A percentile compares a stretch with the other conserved stretches of the same genome.
Evolutionary conservation across 208 protist species (phyloP).

Genomic region (Blastocrithidia nonstop): DNA sequence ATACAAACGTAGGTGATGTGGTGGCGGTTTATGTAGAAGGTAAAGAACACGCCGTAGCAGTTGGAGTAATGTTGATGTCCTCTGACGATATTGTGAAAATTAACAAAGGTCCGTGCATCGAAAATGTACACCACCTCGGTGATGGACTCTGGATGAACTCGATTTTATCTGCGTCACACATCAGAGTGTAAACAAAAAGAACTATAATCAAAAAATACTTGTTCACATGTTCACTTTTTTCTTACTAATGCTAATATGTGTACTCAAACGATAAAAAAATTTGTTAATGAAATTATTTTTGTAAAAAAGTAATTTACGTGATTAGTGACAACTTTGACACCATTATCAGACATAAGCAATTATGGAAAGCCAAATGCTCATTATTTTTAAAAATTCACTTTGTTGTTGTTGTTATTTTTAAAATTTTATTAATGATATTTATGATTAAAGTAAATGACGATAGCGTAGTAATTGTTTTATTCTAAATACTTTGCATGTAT

Average conservation of each 20-base stretch:
- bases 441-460: too few species aligned
- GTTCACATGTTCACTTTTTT: slow-evolving; percentile 4
- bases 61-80: slow-evolving; percentile 87
- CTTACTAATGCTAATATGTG: slow-evolving; percentile 1
- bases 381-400: too few species aligned
- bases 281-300: background rate
- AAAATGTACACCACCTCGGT: slow-evolving; percentile 94
- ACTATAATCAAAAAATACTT: background rate
- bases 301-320: background rate
- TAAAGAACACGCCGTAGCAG: slow-evolving; percentile 92
- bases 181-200: slow-evolving; percentile 17
- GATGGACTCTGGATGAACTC: slow-evolving; percentile 93
- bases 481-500: too few species aligned
- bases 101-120: slow-evolving; percentile 90
- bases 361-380: too few species aligned
- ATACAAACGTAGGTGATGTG: slow-evolving; percentile 30
- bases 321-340: too few species aligned
- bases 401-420: too few species aligned
- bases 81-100: slow-evolving; percentile 81
- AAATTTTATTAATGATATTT: too few species aligned
- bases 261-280: too few species aligned
- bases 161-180: slow-evolving; percentile 71
- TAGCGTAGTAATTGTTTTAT: too few species aligned
- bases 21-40: slow-evolving; percentile 90
- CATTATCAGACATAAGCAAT: too few species aligned